A percentile compares a stretch with the other conserved stretches of the same genome.
Evolutionary conservation across 2,329 filamentous ascomycete genomes (phyloP).

Genomic region (Achaetomium macrosporum): DNA sequence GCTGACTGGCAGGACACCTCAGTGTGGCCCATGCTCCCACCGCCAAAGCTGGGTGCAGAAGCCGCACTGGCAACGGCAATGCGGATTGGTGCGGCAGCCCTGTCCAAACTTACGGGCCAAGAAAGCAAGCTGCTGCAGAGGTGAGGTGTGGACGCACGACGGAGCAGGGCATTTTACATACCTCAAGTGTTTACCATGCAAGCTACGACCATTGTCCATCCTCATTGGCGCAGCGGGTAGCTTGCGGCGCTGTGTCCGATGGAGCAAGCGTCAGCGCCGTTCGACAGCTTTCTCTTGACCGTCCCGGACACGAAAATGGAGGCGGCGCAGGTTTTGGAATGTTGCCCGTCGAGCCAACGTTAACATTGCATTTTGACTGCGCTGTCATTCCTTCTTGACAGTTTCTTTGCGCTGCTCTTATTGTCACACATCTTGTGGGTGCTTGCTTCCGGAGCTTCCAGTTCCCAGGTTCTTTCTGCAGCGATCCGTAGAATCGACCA

Average conservation of each 20-base stretch:
- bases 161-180: background rate
- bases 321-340: constrained; percentile 10
- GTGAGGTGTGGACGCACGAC: constrained; percentile 3
- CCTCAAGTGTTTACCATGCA: constrained; percentile 18
- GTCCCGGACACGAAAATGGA: background rate
- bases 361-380: background rate
- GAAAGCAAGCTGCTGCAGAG: constrained; percentile 2
- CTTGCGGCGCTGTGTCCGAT: constrained; percentile 3
- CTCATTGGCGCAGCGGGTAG: constrained; percentile 10
- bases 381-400: background rate
- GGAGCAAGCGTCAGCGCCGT: background rate
- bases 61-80: background rate
- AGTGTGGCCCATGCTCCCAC: background rate
- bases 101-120: constrained; percentile 3
- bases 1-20: constrained; percentile 8
- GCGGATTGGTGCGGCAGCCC: background rate
- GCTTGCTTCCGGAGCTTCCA: constrained; percentile 2
- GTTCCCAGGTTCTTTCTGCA: constrained; percentile 1
- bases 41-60: background rate
- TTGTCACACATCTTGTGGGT: background rate
- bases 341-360: background rate
- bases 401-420: background rate
- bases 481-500: background rate
- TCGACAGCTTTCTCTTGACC: background rate
- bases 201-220: constrained; percentile 16